Percentiles rank a stretch among this genome's conserved stretches.
Evolutionary conservation across 1,284 basidiomycete genomes (phyloP).

Genomic region (Austroboletus niveus): DNA sequence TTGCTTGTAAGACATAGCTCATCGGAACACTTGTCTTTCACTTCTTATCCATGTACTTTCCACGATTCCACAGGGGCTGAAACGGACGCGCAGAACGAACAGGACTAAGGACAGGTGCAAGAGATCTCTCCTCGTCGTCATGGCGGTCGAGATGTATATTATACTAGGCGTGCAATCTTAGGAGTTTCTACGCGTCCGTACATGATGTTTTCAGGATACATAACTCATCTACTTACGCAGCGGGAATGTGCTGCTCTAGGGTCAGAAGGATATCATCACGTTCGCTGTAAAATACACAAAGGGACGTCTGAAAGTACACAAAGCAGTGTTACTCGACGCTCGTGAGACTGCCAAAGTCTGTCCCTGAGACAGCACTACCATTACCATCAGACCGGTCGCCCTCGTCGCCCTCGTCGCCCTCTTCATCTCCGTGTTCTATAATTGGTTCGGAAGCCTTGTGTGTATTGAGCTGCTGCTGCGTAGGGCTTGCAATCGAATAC

Average conservation of each 20-base stretch:
- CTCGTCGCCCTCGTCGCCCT: constrained; percentile 20
- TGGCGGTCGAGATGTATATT: too few species aligned
- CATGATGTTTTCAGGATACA: not conserved
- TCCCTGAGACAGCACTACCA: constrained; percentile 42
- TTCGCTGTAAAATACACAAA: not conserved
- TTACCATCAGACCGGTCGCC: constrained; percentile 34
- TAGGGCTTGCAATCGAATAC: constrained; percentile 27
- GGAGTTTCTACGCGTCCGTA: too few species aligned
- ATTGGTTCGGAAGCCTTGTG: constrained; percentile 26
- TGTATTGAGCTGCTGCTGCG: constrained; percentile 23
- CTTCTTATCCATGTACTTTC: too few species aligned
- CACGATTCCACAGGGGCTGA: too few species aligned
- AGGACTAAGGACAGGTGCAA: too few species aligned
- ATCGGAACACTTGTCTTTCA: not conserved
- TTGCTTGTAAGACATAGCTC: not conserved
- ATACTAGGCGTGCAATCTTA: too few species aligned
- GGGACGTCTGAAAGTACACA: constrained; percentile 2
- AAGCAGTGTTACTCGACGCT: constrained; percentile 48
- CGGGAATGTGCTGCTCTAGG: too few species aligned
- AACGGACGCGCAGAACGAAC: too few species aligned
- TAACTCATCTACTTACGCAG: not conserved
- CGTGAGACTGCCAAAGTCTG: constrained; percentile 54
- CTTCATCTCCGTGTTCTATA: constrained; percentile 12
- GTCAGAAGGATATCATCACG: not conserved
- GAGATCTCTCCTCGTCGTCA: too few species aligned